These are phyloP conservation scores for Suillus hirtellus DNA, from an alignment of 768 basidiomycete genomes.

Conservation along the genomic window DNA sequence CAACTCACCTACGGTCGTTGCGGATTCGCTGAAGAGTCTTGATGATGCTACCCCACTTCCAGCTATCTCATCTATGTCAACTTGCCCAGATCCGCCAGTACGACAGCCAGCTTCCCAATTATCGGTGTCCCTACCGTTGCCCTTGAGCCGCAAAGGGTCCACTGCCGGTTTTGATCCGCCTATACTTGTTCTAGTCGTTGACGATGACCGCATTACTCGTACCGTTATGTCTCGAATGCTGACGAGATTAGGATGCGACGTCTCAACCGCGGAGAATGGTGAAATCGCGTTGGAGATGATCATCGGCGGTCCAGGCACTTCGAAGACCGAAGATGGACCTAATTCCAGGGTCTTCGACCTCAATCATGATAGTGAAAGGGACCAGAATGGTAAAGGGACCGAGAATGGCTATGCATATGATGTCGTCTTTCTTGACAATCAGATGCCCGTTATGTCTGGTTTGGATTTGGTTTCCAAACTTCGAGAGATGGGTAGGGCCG, in stretches of 20 bases:
- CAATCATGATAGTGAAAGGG: background rate
- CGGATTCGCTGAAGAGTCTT: conserved; percentile 10
- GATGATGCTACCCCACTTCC: conserved; percentile 2
- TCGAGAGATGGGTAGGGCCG: conserved; percentile 60
- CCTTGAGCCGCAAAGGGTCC: conserved; percentile 16
- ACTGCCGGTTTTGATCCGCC: conserved; percentile 44
- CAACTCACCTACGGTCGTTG: conserved; percentile 9
- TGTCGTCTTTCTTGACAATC: conserved; percentile 65
- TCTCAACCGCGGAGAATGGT: conserved; percentile 85
- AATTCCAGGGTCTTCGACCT: conserved; percentile 15
- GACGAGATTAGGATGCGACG: conserved; percentile 73
- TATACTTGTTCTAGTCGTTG: conserved; percentile 74
- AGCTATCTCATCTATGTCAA: conserved; percentile 11
- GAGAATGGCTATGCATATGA: conserved; percentile 33
- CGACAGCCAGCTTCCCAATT: conserved; percentile 5
- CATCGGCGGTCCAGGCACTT: conserved; percentile 36
- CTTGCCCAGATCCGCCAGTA: conserved; percentile 4
- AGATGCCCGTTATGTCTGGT: conserved; percentile 84
- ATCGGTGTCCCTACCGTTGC: conserved; percentile 10
- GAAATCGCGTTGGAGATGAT: conserved; percentile 75
- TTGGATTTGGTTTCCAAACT: conserved; percentile 65
- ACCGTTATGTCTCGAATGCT: conserved; percentile 80
- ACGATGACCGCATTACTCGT: conserved; percentile 80
- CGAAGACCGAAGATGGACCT: background rate
- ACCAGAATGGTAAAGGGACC: background rate